phyloP scores from a whole-genome alignment of 352 stramenopile species.

The Globisporangium alternatum region DNA sequence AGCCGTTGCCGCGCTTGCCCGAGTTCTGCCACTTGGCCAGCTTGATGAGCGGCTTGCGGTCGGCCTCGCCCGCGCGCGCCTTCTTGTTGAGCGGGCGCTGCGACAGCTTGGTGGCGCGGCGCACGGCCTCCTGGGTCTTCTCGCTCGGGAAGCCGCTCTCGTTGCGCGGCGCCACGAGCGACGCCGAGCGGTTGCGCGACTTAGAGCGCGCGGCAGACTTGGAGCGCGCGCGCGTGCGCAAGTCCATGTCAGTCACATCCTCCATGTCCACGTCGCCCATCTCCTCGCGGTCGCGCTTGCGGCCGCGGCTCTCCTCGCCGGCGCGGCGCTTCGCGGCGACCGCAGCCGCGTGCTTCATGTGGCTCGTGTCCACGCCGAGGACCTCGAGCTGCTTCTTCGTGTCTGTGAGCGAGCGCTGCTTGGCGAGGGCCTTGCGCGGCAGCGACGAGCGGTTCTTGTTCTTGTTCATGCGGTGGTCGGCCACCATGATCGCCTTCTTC shows the following conservation, averaged over 20 bases:
- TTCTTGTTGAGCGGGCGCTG: constrained; percentile 83
- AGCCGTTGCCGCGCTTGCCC: constrained; percentile 84
- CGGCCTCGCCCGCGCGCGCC: constrained; percentile 74
- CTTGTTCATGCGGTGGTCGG: constrained; percentile 90
- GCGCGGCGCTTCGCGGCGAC: constrained; percentile 68
- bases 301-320: constrained; percentile 71
- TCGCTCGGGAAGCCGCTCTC: constrained; percentile 66
- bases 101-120: constrained; percentile 47
- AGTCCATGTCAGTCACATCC: constrained; percentile 68
- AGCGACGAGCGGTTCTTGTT: constrained; percentile 94
- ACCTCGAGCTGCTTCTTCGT: constrained; percentile 91
- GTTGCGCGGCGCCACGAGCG: constrained; percentile 70
- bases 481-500: constrained; percentile 84
- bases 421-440: constrained; percentile 84
- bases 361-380: constrained; percentile 88
- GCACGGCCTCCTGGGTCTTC: constrained; percentile 34
- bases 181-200: constrained; percentile 80
- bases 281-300: constrained; percentile 83
- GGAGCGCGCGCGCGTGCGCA: constrained; percentile 65
- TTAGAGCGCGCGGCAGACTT: constrained; percentile 73
- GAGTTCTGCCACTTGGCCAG: constrained; percentile 89
- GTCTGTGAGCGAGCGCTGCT: constrained; percentile 62
- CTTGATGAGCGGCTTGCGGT: constrained; percentile 79
- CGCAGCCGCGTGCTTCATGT: constrained; percentile 88
- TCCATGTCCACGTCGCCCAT: constrained; percentile 90